Conservation (phyloP, 2,329 filamentous ascomycete genomes). For the Aspergillus persii region DNA sequence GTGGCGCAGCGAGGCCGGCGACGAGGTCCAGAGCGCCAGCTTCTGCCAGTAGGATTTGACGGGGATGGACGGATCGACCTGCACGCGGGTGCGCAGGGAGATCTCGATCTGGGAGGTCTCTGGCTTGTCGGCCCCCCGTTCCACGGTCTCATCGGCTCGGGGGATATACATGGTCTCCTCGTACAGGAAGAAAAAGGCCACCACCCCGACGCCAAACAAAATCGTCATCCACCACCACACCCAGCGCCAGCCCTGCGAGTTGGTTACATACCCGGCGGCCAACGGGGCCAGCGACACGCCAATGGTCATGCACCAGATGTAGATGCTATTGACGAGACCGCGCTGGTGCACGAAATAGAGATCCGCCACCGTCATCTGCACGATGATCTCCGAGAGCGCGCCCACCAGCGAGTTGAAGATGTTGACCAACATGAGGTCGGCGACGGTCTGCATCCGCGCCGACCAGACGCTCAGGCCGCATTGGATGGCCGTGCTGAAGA, state of each 20-base stretch:
- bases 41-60: constrained; percentile 27
- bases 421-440: constrained; percentile 47
- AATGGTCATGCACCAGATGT: constrained; percentile 35
- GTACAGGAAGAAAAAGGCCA: too few relatives aligned
- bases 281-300: constrained; percentile 40
- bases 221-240: too few relatives aligned
- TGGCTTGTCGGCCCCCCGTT: too few relatives aligned
- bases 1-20: too few relatives aligned
- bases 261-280: constrained; percentile 26
- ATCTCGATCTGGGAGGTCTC: too few relatives aligned
- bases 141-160: too few relatives aligned
- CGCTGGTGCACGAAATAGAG: constrained; percentile 51
- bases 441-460: constrained; percentile 42
- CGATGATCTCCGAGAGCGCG: constrained; percentile 44
- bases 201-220: too few relatives aligned
- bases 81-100: too few relatives aligned
- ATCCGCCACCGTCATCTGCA: constrained; percentile 50
- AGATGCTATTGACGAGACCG: constrained; percentile 49
- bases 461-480: constrained; percentile 43
- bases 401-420: constrained; percentile 46
- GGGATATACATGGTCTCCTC: too few relatives aligned
- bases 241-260: too few relatives aligned
- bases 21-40: constrained; percentile 33
- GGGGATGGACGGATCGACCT: too few relatives aligned
- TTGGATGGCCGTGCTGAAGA: constrained; percentile 42